These are phyloP conservation scores for Diaporthe sp. DNA, from an alignment of 2,329 filamentous ascomycete species.

Conservation along the genomic window DNA sequence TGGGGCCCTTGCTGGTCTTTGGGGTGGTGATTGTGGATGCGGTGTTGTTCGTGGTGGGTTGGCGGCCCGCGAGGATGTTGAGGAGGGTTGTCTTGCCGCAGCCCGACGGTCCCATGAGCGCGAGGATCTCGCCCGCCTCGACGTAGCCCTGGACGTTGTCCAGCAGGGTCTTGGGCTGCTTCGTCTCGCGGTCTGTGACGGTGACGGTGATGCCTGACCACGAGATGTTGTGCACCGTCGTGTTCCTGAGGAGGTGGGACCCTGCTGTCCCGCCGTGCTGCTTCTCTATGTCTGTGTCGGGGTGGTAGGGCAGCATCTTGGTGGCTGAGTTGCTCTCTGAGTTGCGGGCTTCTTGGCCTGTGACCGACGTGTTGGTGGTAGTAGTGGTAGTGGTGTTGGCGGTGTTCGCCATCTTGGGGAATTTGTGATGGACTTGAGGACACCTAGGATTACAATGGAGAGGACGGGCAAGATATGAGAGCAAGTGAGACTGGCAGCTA, in stretches of 20 bases:
- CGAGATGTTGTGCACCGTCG: slow-evolving; percentile 72
- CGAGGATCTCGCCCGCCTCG: slow-evolving; percentile 78
- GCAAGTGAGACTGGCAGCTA: not conserved
- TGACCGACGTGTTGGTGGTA: slow-evolving; percentile 36
- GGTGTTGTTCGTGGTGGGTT: slow-evolving; percentile 39
- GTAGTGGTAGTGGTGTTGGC: slow-evolving; percentile 39
- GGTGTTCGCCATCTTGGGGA: not conserved
- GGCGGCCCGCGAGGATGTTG: slow-evolving; percentile 77
- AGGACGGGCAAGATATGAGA: not conserved
- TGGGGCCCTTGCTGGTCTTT: slow-evolving; percentile 62
- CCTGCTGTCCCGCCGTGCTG: slow-evolving; percentile 47
- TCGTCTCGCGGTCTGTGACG: slow-evolving; percentile 80
- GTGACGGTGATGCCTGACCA: slow-evolving; percentile 78
- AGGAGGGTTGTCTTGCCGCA: slow-evolving; percentile 88
- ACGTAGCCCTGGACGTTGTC: slow-evolving; percentile 74
- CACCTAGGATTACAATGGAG: not conserved
- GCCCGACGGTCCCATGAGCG: slow-evolving; percentile 83
- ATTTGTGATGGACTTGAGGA: not conserved
- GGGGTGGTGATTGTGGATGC: not conserved
- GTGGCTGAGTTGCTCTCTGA: slow-evolving; percentile 40
- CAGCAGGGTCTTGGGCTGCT: slow-evolving; percentile 73
- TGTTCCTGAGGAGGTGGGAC: slow-evolving; percentile 73
- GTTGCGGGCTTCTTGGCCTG: slow-evolving; percentile 35
- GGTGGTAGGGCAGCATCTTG: slow-evolving; percentile 35
- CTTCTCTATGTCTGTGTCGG: slow-evolving; percentile 47